Base-by-base conservation (phyloP, 495 filamentous ascomycete genomes). In the Geoglossum glabrum region DNA sequence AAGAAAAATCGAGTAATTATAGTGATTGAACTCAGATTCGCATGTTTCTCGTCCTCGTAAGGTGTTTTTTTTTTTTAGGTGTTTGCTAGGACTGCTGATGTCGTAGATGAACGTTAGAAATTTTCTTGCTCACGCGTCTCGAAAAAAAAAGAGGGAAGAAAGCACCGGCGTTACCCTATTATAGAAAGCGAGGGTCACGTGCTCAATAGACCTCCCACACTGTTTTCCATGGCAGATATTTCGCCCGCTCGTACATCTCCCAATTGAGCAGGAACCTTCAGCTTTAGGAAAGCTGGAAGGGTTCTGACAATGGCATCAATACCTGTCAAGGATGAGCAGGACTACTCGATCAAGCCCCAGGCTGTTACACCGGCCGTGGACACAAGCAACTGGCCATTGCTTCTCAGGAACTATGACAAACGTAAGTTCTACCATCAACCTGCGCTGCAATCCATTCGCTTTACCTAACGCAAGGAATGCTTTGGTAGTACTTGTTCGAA, bases 321-420 rank as follows among this genome's bases (percentile, higher is more conserved):
- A 61, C 66, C 70, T 60, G 65, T 73, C 61, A 77, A 76, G 61
- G 79, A 81, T 65, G 78, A 78, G 60, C 77, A 76, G 67, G 83
- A 93, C 61, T 86, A 85, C 70, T 73, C 74, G 66, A 95, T 96
- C 71, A 95, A 94, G 79, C 89, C 90, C 46, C 80, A 88, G 74
- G 77, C 79, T 63, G 72, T 75, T 59, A 77, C 79, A 60, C 85
- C 86, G 47, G 71, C 75, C 43, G 71, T 87, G 59, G 81, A 88
- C 69, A 86, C 84, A 62, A 86, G 81, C 70, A 72, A 80, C 59
- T 94, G 87, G 86, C 88, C 90, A 61, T 74, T 94, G 68, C 76
- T 98, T 57, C 76, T 98, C 59, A 95, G 93, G 74, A 88, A 95
- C 71, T 96, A 89, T 68, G 80, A 84, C 68, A 84, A 87, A 64